Base-by-base conservation (phyloP, 1,284 basidiomycete genomes). In the Erythrobasidium hasegawianum region DNA sequence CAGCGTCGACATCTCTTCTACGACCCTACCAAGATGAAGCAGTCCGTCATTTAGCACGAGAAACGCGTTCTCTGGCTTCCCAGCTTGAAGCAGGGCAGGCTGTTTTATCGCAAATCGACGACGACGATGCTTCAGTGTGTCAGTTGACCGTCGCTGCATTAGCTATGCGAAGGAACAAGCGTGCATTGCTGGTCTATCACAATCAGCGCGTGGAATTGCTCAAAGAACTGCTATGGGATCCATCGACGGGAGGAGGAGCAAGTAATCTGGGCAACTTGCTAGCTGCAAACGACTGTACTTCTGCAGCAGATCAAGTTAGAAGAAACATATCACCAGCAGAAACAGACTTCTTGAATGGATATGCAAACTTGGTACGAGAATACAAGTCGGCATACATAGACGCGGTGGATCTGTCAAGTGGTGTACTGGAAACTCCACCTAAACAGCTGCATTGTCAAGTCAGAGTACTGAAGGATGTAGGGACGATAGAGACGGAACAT, bases 101-200 rank as follows among this genome's bases (percentile, higher is more conserved):
- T 72, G 73, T 41, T 71, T 77, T 47, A 75, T 76, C 7, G 74
- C 77, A 71, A 74, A 79, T 78, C 59, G 79, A 77, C 70, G 74
- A 76, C 53, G 77, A 79, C 26, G 77, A 78, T 22, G 77, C 73
- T 53, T 69, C 81, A 26, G 79, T 88, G 13, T 87, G 89, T 26
- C 84, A 87, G 24, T 80, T 95, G 60, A 84, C 93, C 58, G 85
- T 97, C 72, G 86, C 89, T 74, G 90, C 96, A 76, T 87, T 93
- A 8, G 85, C 89, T 26, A 87, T 94, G 69, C 82, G 86, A 52
- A 84, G 92, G 70, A 96, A 97, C 81, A 95, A 96, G 77, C 87
- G 95, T 14, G 92, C 90, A 75, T 82, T 97, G 7, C 84, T 97
- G 40, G 91, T 91, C 0, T 98, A 97, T 79, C 90, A 97, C 76